Base-by-base conservation (phyloP, 495 filamentous ascomycete genomes). In the Penicillium macrosclerotiorum region DNA sequence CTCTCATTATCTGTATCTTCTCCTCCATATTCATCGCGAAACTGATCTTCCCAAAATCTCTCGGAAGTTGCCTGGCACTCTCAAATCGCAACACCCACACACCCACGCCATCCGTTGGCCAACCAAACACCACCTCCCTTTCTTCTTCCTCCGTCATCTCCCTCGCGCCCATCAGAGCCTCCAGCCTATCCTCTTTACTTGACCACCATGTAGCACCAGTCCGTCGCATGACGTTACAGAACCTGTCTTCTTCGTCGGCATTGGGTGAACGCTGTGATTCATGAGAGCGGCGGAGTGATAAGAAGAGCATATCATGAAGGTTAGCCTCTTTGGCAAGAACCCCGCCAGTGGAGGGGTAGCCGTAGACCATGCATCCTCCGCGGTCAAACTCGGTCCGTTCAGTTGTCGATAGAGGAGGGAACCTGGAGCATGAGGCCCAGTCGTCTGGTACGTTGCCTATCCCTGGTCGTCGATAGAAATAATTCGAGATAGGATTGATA, bases 21-120 rank as follows among this genome's bases (percentile, higher is more conserved):
- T n/a, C n/a, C n/a, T n/a, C n/a, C n/a, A n/a, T n/a, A n/a, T n/a
- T n/a, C n/a, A n/a, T n/a, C n/a, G 40, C 46, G 3, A 54, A 40
- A 40, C 27, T 30, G 13, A 49, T 24, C 33, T 35, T 49, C 36
- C 51, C 51, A 45, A 49, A 49, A 45, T 49, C 51, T 33, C 40
- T 24, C 22, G 51, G 45, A 24, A 41, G 11, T 40, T 45, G 16
- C 23, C 22, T 20, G 1, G 26, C 30, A 50, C 42, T 55, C 26
- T 43, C 17, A 43, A 22, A 43, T 20, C 40, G 31, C 27, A 43
- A 33, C 27, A 32, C 40, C 40, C 40, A 43, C 24, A 32, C 27
- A 43, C 40, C 40, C 12, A 43, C 40, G 20, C 40, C 27, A 43
- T 43, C 40, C 29, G 19, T 32, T 19, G 26, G 40, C 40, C 27